Evolutionary conservation across 306 rosid species (phyloP), one percentile per base, ranked within the genome.

Genomic region (Dicorynia guianensis): DNA sequence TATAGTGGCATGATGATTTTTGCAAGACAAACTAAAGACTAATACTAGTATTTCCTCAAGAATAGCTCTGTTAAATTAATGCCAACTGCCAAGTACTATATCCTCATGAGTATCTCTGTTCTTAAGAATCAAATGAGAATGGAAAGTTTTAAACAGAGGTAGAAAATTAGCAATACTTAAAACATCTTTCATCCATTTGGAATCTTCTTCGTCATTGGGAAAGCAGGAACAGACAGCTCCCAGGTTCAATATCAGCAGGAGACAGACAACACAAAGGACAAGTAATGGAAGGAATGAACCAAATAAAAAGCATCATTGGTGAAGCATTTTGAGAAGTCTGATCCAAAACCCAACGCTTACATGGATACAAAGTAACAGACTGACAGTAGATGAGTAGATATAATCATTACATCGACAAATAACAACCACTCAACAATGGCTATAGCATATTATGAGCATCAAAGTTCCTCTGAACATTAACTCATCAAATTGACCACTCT

Each of bases 401-500:
- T 25, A 46, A 73, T 53, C 55, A 36, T 52, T 17, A 52, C 7
- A 25, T 56, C 15, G 57, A 15, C 57, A 17, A 25, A 52, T n/a
- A 10, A 52, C 6, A 15, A 52, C 3, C 30, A 3, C 8, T 20
- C 14, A 10, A 25, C 64, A 43, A 13, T 65, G 18, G 40, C 13
- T 36, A 18, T n/a, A 20, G 54, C 54, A 39, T 50, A 18, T 10
- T 10, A 53, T 14, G 55, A 43, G 18, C 44, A 66, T 19, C 66
- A 66, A 76, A 8, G 5, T 43, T 17, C 44, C 42, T 35, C 25
- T 15, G 14, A 60, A 33, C 13, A 60, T 33, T 25, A 25, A 7
- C 43, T 39, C 33, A 59, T 63, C 63, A 59, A 12, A n/a, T 40
- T 18, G 76, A 58, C 59, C 35, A 60, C 5, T 42, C 40, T 67